These are phyloP conservation scores for Citrus reticulata DNA, from an alignment of 345 rosid species.

Conservation along the genomic window DNA sequence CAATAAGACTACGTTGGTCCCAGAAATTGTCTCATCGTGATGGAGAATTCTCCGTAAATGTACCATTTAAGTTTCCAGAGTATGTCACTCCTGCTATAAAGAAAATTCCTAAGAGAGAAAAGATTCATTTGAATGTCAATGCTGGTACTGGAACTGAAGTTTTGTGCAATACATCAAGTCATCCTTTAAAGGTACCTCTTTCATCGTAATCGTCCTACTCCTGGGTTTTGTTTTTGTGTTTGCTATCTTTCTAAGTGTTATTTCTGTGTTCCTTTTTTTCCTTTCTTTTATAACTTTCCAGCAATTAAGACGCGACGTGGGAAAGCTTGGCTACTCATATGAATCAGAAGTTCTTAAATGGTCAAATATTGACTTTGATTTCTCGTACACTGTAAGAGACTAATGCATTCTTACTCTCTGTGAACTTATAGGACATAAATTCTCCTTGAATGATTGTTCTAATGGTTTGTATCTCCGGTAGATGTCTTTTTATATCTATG, in stretches of 20 bases:
- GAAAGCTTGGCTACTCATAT: slow-evolving; percentile 56
- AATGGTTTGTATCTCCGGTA: slow-evolving; percentile 4
- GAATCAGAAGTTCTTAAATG: slow-evolving; percentile 86
- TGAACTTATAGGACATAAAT: background rate
- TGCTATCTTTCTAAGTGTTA: background rate
- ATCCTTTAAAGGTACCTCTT: slow-evolving; percentile 72
- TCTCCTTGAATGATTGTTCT: background rate
- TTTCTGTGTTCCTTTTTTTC: background rate
- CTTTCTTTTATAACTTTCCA: slow-evolving; percentile 17
- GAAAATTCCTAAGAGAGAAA: slow-evolving; percentile 70
- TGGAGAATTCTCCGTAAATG: slow-evolving; percentile 54
- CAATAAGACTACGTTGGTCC: slow-evolving; percentile 68
- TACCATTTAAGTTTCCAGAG: slow-evolving; percentile 84
- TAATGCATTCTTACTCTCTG: background rate
- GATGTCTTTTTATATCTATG: background rate
- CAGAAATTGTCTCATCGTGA: slow-evolving; percentile 57
- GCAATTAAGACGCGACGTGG: slow-evolving; percentile 60
- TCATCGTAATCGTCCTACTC: background rate
- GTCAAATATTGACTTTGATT: slow-evolving; percentile 65
- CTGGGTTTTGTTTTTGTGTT: background rate
- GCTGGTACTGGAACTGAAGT: slow-evolving; percentile 61
- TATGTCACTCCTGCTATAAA: slow-evolving; percentile 79
- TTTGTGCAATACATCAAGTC: slow-evolving; percentile 63
- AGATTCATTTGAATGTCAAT: slow-evolving; percentile 65
- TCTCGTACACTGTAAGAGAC: slow-evolving; percentile 63